Evolutionary conservation across 257 asterid species (phyloP).

Genomic region (Nicotiana noctiflora): DNA sequence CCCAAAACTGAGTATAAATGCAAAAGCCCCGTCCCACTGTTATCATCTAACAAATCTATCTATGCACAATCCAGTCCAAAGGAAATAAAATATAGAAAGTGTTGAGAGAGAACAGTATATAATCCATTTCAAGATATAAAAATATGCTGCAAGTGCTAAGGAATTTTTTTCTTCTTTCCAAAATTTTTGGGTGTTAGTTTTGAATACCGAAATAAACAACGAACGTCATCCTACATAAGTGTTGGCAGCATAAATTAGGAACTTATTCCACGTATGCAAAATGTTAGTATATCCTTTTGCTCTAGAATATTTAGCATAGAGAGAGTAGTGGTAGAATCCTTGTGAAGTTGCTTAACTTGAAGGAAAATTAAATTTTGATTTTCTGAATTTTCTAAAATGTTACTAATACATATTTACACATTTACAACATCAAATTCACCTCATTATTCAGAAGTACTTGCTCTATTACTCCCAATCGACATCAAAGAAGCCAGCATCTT

Average conservation of each 20-base stretch:
- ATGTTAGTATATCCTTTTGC: background rate
- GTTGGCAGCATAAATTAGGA: background rate
- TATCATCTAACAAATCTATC: background rate
- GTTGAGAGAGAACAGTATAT: background rate
- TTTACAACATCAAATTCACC: conserved; percentile 8
- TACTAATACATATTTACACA: conserved; percentile 23
- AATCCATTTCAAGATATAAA: background rate
- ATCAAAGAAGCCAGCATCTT: conserved; percentile 44
- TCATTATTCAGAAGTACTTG: background rate
- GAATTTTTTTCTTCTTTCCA: background rate
- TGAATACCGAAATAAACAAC: background rate
- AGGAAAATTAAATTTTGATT: background rate
- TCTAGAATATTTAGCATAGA: background rate
- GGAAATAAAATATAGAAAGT: background rate
- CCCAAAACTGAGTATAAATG: no score
- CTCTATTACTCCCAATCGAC: conserved; percentile 33
- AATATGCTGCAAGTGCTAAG: background rate
- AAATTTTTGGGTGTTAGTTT: background rate
- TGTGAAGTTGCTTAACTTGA: background rate
- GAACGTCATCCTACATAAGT: background rate
- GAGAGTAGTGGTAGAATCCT: background rate
- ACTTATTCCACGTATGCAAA: background rate
- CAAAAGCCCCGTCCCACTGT: no score
- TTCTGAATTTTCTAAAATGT: background rate
- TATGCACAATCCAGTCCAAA: background rate